These are phyloP conservation scores for Paracorniculantispora psalliotae DNA, from an alignment of 2,329 filamentous ascomycete species.

Conservation along the genomic window DNA sequence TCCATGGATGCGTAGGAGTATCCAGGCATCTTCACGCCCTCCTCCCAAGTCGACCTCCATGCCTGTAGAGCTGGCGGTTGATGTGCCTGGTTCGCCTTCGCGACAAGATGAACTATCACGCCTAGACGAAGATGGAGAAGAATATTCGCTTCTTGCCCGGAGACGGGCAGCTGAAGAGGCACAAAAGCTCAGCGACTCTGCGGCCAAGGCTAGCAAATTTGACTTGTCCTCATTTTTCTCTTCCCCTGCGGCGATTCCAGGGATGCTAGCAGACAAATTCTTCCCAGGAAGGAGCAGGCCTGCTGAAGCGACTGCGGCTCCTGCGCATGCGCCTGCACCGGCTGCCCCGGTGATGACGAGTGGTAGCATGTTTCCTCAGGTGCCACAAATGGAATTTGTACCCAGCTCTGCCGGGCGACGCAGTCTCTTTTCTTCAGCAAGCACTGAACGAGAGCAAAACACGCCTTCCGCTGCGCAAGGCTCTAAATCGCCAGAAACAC, in stretches of 20 bases:
- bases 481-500: slow-evolving; percentile 24
- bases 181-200: slow-evolving; percentile 14
- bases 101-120: neutral
- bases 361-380: slow-evolving; percentile 36
- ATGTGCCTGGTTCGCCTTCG: slow-evolving; percentile 17
- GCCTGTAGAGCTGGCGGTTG: neutral
- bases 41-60: neutral
- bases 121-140: slow-evolving; percentile 25
- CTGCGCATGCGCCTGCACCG: neutral
- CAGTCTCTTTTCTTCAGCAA: neutral
- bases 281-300: slow-evolving; percentile 22
- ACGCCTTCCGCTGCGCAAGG: neutral
- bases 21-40: slow-evolving; percentile 23
- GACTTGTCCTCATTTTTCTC: slow-evolving; percentile 55
- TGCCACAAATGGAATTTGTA: slow-evolving; percentile 21
- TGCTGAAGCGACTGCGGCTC: slow-evolving; percentile 14
- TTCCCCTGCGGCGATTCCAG: slow-evolving; percentile 42
- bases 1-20: slow-evolving; percentile 32
- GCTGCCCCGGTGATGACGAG: slow-evolving; percentile 25
- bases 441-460: neutral
- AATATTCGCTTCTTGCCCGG: slow-evolving; percentile 40
- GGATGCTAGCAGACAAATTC: slow-evolving; percentile 28
- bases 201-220: slow-evolving; percentile 31
- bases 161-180: slow-evolving; percentile 17
- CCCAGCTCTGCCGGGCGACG: neutral